These are phyloP conservation scores for Penicillium rolfsii DNA, from an alignment of 2,329 filamentous ascomycete genomes.

Conservation along the genomic window DNA sequence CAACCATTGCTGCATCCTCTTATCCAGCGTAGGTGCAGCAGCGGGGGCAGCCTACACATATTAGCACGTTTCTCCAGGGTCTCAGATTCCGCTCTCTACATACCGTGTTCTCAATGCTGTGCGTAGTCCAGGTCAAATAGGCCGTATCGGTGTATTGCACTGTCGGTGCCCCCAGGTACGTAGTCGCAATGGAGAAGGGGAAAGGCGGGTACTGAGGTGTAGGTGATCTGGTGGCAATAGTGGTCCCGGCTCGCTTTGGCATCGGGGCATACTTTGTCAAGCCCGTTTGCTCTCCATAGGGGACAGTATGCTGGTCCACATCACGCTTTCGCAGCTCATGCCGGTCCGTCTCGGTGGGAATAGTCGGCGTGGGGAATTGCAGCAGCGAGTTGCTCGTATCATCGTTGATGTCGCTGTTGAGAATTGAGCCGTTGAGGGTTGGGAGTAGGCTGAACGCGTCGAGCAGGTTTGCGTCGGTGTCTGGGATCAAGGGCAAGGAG, in stretches of 20 bases:
- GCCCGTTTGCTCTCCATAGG: constrained; percentile 60
- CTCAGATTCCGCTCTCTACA: constrained; percentile 35
- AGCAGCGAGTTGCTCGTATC: constrained; percentile 10
- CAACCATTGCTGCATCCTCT: constrained; percentile 58
- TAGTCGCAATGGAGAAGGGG: constrained; percentile 55
- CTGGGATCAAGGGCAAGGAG: constrained; percentile 9
- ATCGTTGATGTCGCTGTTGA: constrained; percentile 39
- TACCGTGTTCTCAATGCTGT: constrained; percentile 63
- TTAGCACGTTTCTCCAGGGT: background rate
- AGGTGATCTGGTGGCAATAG: constrained; percentile 58
- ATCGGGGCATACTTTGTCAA: constrained; percentile 64
- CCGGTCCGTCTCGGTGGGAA: constrained; percentile 26
- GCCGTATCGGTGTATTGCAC: constrained; percentile 56
- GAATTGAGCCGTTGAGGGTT: constrained; percentile 8
- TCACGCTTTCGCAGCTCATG: constrained; percentile 36
- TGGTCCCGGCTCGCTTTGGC: constrained; percentile 61
- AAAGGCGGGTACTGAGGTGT: constrained; percentile 60
- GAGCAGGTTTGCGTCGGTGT: constrained; percentile 12
- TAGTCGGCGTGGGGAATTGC: constrained; percentile 37
- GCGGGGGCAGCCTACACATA: constrained; percentile 57
- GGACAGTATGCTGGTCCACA: constrained; percentile 43
- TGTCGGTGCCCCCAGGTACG: constrained; percentile 52
- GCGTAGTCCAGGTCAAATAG: constrained; percentile 54
- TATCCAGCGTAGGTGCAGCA: constrained; percentile 53
- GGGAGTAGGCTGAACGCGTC: constrained; percentile 6